Percentiles rank a stretch among this genome's conserved stretches.
phyloP scores from a whole-genome alignment of 352 stramenopile species.

The Phytopythium ostracodes region DNA sequence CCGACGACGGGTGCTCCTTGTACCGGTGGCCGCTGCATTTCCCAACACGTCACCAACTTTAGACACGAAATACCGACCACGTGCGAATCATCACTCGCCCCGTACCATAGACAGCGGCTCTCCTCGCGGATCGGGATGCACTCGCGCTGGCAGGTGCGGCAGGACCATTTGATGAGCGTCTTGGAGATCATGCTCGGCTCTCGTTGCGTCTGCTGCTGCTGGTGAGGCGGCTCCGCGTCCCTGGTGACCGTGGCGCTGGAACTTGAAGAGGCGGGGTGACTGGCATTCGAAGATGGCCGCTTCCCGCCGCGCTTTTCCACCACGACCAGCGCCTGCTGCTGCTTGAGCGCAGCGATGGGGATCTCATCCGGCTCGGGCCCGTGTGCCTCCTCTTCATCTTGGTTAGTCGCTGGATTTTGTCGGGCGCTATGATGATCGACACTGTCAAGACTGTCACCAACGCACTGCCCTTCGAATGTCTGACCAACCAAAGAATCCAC shows the following conservation, averaged over 20 bases:
- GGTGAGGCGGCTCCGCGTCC: background rate
- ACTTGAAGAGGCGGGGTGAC: background rate
- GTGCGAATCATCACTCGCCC: background rate
- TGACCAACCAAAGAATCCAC: background rate
- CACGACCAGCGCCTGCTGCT: conserved; percentile 3
- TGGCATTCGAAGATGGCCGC: background rate
- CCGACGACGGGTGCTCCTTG: conserved; percentile 58
- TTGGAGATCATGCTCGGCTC: conserved; percentile 21
- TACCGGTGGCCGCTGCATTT: conserved; percentile 54
- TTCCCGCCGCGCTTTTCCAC: conserved; percentile 5
- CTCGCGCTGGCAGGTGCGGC: conserved; percentile 52
- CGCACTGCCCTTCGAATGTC: background rate
- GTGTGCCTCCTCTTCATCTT: conserved; percentile 1
- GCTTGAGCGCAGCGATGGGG: conserved; percentile 1
- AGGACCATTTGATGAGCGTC: conserved; percentile 61
- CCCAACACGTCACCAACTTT: background rate
- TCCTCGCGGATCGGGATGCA: conserved; percentile 76
- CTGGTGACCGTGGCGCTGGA: background rate
- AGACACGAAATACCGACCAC: too few relatives aligned
- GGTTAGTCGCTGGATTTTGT: background rate
- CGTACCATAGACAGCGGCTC: conserved; percentile 68
- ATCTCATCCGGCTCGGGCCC: background rate
- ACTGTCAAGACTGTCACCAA: background rate
- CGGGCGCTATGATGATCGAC: background rate
- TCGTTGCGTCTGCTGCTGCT: background rate